Conservation (phyloP, 805 yeast species). For the Kregervanrija delftensis region DNA sequence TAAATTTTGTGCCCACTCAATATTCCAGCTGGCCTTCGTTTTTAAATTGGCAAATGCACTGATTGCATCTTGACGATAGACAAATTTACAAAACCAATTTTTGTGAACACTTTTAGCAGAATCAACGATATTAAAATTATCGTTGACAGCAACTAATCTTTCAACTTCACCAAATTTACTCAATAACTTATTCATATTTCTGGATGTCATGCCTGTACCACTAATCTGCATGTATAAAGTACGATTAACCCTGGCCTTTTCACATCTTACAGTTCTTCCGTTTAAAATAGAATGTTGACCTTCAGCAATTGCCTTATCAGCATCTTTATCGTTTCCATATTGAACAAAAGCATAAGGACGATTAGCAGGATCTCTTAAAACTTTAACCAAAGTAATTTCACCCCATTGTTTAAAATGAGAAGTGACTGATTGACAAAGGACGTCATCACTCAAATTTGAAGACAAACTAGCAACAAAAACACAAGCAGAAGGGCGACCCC, state of each 20-base stretch:
- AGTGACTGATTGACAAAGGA: conserved; percentile 61
- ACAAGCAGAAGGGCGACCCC: conserved; percentile 76
- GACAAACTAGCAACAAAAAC: conserved; percentile 86
- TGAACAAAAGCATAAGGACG: conserved; percentile 94
- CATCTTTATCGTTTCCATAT: conserved; percentile 64
- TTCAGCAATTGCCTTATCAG: conserved; percentile 53
- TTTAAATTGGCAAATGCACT: conserved; percentile 71
- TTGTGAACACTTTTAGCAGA: conserved; percentile 9
- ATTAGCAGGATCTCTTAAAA: conserved; percentile 70
- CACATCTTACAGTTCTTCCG: conserved; percentile 79
- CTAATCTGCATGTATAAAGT: conserved; percentile 57
- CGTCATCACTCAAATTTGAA: conserved; percentile 59
- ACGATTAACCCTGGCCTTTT: conserved; percentile 85
- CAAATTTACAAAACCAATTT: conserved; percentile 70
- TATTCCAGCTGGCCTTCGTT: conserved; percentile 45
- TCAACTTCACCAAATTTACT: conserved; percentile 71
- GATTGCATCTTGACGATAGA: conserved; percentile 81
- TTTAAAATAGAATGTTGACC: conserved; percentile 67
- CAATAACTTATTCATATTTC: conserved; percentile 33
- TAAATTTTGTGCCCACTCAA: conserved; percentile 84
- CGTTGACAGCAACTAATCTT: conserved; percentile 40
- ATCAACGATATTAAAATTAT: conserved; percentile 25
- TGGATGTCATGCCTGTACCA: conserved; percentile 15
- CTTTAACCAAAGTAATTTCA: conserved; percentile 64
- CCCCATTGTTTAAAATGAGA: conserved; percentile 71